A percentile compares a stretch with the other conserved stretches of the same genome.
Conservation (phyloP, 768 basidiomycete genomes). For the Auricularia sp. region DNA sequence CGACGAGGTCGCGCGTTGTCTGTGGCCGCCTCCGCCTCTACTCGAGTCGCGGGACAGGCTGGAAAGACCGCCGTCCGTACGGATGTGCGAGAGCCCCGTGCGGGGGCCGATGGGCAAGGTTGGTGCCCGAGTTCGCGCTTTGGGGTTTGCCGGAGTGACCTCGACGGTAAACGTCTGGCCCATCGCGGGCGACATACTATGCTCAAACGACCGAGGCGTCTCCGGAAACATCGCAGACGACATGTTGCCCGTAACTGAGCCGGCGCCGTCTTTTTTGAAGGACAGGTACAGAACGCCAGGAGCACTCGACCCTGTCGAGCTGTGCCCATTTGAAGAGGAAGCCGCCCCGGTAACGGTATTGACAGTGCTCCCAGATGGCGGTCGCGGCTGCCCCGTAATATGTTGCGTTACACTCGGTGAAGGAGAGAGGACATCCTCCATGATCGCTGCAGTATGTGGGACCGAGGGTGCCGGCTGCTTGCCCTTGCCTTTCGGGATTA, state of each 20-base stretch:
- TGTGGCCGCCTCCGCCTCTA: neutral
- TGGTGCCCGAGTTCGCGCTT: neutral
- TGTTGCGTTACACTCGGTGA: neutral
- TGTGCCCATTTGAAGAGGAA: neutral
- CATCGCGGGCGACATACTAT: neutral
- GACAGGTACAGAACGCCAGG: neutral
- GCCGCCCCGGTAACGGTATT: neutral
- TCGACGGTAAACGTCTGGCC: constrained; percentile 1
- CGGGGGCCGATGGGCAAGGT: neutral
- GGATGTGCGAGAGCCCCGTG: neutral
- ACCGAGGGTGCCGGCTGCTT: neutral
- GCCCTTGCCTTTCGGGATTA: neutral
- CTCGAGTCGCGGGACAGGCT: neutral
- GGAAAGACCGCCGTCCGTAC: neutral
- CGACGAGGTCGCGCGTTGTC: neutral
- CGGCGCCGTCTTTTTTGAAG: neutral
- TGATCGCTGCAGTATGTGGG: neutral
- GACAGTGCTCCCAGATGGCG: neutral
- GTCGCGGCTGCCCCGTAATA: neutral
- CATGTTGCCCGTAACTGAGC: neutral
- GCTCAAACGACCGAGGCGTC: neutral
- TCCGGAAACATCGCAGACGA: neutral
- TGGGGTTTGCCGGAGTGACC: neutral
- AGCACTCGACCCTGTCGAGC: neutral
- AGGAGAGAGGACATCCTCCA: neutral